These are phyloP conservation scores for Ophiocordyceps camponoti-rufipedis DNA, from an alignment of 2,329 filamentous ascomycete species.

Conservation along the genomic window DNA sequence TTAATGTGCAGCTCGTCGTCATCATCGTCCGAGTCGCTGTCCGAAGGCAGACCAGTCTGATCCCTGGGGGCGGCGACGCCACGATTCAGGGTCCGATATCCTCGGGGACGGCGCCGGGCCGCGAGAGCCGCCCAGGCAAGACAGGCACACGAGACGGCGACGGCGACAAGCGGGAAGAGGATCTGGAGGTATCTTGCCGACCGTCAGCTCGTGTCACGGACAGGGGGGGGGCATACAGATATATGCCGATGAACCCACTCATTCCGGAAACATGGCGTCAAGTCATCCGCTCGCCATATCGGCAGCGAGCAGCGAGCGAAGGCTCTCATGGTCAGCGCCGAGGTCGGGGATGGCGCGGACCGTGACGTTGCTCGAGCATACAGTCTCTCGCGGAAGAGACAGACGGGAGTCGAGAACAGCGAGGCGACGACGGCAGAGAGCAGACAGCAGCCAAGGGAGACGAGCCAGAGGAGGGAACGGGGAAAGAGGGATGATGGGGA, in stretches of 20 bases:
- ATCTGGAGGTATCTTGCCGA: slow-evolving; percentile 32
- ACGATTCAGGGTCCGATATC: slow-evolving; percentile 38
- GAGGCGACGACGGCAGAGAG: neutral
- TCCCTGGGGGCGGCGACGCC: slow-evolving; percentile 17
- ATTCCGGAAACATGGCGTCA: slow-evolving; percentile 42
- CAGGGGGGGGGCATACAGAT: neutral
- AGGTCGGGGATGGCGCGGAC: slow-evolving; percentile 1
- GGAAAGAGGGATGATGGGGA: neutral
- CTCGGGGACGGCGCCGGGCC: slow-evolving; percentile 27
- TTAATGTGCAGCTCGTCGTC: slow-evolving; percentile 32
- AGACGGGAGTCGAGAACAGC: neutral
- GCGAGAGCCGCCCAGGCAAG: slow-evolving; percentile 40
- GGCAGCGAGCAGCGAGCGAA: slow-evolving; percentile 38
- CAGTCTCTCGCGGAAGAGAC: neutral
- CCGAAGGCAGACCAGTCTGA: slow-evolving; percentile 34
- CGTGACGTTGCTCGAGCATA: neutral
- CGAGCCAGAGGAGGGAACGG: neutral
- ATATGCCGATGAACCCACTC: slow-evolving; percentile 34
- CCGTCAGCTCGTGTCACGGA: neutral
- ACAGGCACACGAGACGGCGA: slow-evolving; percentile 50
- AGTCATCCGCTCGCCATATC: slow-evolving; percentile 46
- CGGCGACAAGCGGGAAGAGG: slow-evolving; percentile 56
- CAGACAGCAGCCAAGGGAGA: neutral
- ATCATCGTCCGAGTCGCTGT: slow-evolving; percentile 34
- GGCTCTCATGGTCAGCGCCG: slow-evolving; percentile 15